Evolutionary conservation across 1,284 basidiomycete genomes (phyloP).

Genomic region (Tremellales sp.): DNA sequence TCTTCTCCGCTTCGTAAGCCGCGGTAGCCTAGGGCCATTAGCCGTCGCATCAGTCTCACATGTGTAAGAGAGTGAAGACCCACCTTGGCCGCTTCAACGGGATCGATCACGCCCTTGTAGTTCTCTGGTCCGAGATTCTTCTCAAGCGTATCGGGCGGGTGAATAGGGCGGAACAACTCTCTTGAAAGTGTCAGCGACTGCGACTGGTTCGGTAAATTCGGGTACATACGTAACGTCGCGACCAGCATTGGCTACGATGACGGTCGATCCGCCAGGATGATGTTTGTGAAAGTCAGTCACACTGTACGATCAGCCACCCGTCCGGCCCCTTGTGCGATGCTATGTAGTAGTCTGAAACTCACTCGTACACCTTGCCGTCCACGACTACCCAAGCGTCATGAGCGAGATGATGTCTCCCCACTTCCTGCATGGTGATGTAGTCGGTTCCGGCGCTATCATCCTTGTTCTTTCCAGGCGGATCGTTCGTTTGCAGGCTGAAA

Average conservation of each 20-base stretch:
- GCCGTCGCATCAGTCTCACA: background rate
- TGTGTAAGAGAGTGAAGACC: conserved; percentile 34
- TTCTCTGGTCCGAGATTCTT: conserved; percentile 52
- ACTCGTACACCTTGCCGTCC: conserved; percentile 15
- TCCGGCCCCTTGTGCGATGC: background rate
- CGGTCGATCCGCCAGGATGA: conserved; percentile 53
- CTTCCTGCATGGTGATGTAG: conserved; percentile 6
- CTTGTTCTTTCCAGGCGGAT: background rate
- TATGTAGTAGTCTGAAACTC: conserved; percentile 1
- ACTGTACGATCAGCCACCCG: conserved; percentile 4
- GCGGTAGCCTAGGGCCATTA: conserved; percentile 6
- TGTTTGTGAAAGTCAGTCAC: conserved; percentile 69
- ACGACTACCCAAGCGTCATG: conserved; percentile 15
- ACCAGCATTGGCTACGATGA: conserved; percentile 53
- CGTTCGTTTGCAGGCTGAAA: background rate
- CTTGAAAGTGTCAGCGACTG: conserved; percentile 7
- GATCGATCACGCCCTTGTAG: conserved; percentile 62
- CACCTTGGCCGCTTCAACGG: conserved; percentile 15
- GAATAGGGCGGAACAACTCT: conserved; percentile 28
- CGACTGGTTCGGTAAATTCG: conserved; percentile 1
- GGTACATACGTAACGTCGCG: conserved; percentile 53
- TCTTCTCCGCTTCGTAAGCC: conserved; percentile 19
- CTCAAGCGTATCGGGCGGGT: conserved; percentile 36
- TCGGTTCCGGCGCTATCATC: background rate
- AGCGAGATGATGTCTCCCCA: conserved; percentile 10